Conservation (phyloP, 352 stramenopile species). For the Globisporangium alternatum region DNA sequence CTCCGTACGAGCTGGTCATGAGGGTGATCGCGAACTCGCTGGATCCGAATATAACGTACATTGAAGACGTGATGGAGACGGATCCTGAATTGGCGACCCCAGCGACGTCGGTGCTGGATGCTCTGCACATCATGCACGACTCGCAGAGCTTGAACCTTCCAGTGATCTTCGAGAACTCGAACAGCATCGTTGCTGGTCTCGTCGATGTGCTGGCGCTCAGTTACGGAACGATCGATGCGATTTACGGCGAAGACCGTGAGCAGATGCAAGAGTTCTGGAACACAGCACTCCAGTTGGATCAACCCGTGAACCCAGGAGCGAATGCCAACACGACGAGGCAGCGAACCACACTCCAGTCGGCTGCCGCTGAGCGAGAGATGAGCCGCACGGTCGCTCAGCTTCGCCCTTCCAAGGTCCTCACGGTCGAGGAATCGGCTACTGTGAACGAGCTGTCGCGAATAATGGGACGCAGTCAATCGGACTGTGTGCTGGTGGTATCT, state of each 20-base stretch:
- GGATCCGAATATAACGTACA: conserved; percentile 81
- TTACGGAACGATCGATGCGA: conserved; percentile 86
- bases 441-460: conserved; percentile 86
- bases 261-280: conserved; percentile 91
- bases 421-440: conserved; percentile 67
- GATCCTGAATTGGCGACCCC: conserved; percentile 77
- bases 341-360: conserved; percentile 57
- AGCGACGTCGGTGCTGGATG: conserved; percentile 74
- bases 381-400: conserved; percentile 80
- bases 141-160: conserved; percentile 81
- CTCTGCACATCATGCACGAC: conserved; percentile 89
- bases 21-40: conserved; percentile 94
- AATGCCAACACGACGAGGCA: conserved; percentile 31
- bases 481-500: conserved; percentile 92
- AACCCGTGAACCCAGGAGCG: conserved; percentile 45
- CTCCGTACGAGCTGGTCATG: conserved; percentile 96
- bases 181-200: conserved; percentile 68
- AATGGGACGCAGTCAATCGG: conserved; percentile 89
- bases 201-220: conserved; percentile 85
- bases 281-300: conserved; percentile 75
- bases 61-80: conserved; percentile 91
- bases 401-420: conserved; percentile 87
- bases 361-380: conserved; percentile 59
- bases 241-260: conserved; percentile 85
- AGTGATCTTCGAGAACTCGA: conserved; percentile 56